Evolutionary conservation across 441 rosid species (phyloP).

Genomic region (Adansonia madagascariensis): DNA sequence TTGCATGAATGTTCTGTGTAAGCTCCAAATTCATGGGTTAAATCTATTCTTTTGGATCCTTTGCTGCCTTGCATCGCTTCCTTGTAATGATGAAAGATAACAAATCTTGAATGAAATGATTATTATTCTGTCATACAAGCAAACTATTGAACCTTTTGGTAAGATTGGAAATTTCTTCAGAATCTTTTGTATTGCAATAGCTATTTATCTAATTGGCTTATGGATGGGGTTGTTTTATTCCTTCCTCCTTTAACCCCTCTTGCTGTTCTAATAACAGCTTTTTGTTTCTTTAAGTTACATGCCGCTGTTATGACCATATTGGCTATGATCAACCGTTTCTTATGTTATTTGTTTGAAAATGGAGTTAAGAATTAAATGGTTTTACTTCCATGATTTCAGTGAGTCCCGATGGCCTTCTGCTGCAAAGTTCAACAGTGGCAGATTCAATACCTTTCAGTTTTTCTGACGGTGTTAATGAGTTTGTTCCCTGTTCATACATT

Average conservation of each 20-base stretch:
- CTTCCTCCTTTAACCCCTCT: background rate
- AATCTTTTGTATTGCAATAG: conserved; percentile 1
- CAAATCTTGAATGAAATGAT: conserved; percentile 11
- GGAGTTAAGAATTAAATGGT: conserved; percentile 16
- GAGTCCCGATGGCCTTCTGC: conserved; percentile 92
- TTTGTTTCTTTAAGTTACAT: background rate
- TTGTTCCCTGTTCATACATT: conserved; percentile 77
- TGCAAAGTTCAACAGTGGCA: conserved; percentile 90
- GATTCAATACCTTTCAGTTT: conserved; percentile 65
- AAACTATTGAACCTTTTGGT: background rate
- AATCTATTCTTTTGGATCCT: background rate
- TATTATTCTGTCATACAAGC: background rate
- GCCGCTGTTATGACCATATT: background rate
- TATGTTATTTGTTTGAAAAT: background rate
- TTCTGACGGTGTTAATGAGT: conserved; percentile 62
- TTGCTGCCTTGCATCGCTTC: background rate
- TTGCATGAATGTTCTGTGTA: background rate
- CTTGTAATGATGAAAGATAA: background rate
- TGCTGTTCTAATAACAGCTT: background rate
- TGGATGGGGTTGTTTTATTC: background rate
- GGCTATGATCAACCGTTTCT: background rate
- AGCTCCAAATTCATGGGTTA: background rate
- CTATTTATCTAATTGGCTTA: conserved; percentile 3
- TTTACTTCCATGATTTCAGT: conserved; percentile 45
- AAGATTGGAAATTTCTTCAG: background rate